Percentiles rank a stretch among this genome's conserved stretches.
Conservation (phyloP, 1,284 basidiomycete genomes). For the Pascua sp. region DNA sequence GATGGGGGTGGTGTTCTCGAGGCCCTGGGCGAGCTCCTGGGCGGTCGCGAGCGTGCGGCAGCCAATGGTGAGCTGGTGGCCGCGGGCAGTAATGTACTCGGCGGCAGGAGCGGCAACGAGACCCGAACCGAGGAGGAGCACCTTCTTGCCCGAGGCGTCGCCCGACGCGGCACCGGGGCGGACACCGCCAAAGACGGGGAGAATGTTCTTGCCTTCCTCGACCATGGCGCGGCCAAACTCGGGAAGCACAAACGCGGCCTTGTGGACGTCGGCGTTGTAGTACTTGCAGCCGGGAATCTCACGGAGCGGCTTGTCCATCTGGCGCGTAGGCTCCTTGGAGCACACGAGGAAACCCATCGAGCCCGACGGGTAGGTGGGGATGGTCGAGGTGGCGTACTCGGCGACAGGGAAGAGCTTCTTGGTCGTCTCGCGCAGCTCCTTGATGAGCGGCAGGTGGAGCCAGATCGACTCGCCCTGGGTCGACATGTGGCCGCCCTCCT, state of each 20-base stretch:
- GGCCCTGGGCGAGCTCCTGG: conserved; percentile 62
- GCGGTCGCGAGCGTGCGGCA: conserved; percentile 80
- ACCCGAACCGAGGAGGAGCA: conserved; percentile 89
- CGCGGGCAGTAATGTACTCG: conserved; percentile 83
- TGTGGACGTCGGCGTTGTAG: conserved; percentile 16
- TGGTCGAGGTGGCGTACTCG: conserved; percentile 93
- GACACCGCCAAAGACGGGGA: conserved; percentile 60
- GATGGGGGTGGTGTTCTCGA: conserved; percentile 68
- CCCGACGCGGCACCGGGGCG: conserved; percentile 55
- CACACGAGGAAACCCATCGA: conserved; percentile 95
- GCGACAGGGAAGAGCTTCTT: conserved; percentile 75
- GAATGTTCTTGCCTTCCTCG: conserved; percentile 66
- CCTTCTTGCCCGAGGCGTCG: conserved; percentile 58
- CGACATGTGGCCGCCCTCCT: conserved; percentile 87
- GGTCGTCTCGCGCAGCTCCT: conserved; percentile 69
- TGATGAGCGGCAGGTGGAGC: conserved; percentile 89
- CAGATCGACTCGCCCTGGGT: conserved; percentile 96
- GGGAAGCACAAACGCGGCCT: conserved; percentile 79
- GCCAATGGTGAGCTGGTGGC: conserved; percentile 78
- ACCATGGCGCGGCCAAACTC: conserved; percentile 80
- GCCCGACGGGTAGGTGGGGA: conserved; percentile 95
- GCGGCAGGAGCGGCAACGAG: conserved; percentile 93
- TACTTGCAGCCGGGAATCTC: conserved; percentile 60
- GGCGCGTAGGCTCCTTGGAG: conserved; percentile 69
- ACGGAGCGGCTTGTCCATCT: conserved; percentile 67